Evolutionary conservation across 768 basidiomycete genomes (phyloP).

Genomic region (Rhizopogon salebrosus): DNA sequence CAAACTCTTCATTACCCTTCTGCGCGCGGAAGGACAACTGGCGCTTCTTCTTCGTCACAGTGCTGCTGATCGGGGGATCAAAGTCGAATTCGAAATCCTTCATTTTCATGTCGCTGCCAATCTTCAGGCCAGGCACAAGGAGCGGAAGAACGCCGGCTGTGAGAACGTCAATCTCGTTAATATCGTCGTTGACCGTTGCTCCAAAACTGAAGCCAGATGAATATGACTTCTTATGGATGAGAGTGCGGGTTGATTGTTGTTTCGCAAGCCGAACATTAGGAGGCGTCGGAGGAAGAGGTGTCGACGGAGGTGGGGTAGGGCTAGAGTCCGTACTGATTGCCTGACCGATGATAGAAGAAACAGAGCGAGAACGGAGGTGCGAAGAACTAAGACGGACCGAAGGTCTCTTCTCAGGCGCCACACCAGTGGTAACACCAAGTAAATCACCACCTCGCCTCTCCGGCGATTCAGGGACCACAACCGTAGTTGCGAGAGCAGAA

Average conservation of each 20-base stretch:
- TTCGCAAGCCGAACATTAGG: slow-evolving; percentile 56
- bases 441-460: slow-evolving; percentile 25
- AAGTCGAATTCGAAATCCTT: slow-evolving; percentile 34
- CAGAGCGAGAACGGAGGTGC: slow-evolving; percentile 61
- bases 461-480: slow-evolving; percentile 48
- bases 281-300: slow-evolving; percentile 73
- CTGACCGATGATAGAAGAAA: slow-evolving; percentile 43
- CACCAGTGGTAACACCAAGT: slow-evolving; percentile 30
- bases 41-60: slow-evolving; percentile 32
- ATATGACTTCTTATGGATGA: slow-evolving; percentile 57
- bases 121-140: slow-evolving; percentile 59
- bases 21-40: slow-evolving; percentile 12
- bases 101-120: slow-evolving; percentile 53
- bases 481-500: slow-evolving; percentile 62
- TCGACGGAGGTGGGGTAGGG: slow-evolving; percentile 51
- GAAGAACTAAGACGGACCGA: slow-evolving; percentile 18
- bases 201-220: slow-evolving; percentile 63
- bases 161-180: slow-evolving; percentile 67
- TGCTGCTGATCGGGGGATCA: slow-evolving; percentile 29
- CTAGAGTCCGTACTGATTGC: slow-evolving; percentile 37
- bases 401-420: slow-evolving; percentile 22
- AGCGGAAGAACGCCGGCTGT: slow-evolving; percentile 65
- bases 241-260: slow-evolving; percentile 33
- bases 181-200: slow-evolving; percentile 40
- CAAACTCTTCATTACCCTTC: slow-evolving; percentile 20